Evolutionary conservation across 2,329 filamentous ascomycete species (phyloP).

Genomic region (Aspergillus ustus): DNA sequence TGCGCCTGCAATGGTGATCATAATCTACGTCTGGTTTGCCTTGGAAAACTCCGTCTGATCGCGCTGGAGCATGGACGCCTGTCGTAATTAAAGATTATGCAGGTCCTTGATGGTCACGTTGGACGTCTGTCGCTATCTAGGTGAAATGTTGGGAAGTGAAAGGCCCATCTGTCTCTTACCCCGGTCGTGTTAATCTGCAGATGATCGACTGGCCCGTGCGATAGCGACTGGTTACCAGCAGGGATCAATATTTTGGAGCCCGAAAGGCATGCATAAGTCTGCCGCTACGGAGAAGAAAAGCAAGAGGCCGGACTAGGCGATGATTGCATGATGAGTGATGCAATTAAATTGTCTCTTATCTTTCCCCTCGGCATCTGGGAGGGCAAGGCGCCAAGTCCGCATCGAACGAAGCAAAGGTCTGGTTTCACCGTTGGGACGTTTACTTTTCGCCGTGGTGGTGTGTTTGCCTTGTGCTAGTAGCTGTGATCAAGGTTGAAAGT

Average conservation of each 20-base stretch:
- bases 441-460: neutral
- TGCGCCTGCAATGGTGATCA: slow-evolving; percentile 14
- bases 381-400: neutral
- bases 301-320: neutral
- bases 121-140: neutral
- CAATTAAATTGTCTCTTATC: neutral
- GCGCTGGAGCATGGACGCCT: neutral
- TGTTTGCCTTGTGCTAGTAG: neutral
- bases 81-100: slow-evolving; percentile 12
- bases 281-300: neutral
- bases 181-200: slow-evolving; percentile 25
- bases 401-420: neutral
- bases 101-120: neutral
- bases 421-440: neutral
- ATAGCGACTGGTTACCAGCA: slow-evolving; percentile 10
- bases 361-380: neutral
- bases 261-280: neutral
- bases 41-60: neutral
- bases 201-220: slow-evolving; percentile 21
- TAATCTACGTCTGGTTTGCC: slow-evolving; percentile 5
- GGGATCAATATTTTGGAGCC: slow-evolving; percentile 1
- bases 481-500: neutral
- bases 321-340: neutral
- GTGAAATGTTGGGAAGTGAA: neutral
- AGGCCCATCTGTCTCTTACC: neutral